phyloP scores from a whole-genome alignment of 768 basidiomycete species.

The Boletus huronensis region DNA sequence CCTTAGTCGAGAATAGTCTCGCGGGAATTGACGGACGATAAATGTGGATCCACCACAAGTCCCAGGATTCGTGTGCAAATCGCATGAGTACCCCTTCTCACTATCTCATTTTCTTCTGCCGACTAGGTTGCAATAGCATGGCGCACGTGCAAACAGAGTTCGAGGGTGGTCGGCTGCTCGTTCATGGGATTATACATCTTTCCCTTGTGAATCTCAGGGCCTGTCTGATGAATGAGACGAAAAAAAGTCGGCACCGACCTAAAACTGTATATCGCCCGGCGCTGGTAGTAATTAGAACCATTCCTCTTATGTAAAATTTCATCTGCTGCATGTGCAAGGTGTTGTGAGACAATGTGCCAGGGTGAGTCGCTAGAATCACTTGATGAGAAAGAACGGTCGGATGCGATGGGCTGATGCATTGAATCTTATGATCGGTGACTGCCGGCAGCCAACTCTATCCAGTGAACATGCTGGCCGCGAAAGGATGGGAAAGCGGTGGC shows the following conservation, averaged over 20 bases:
- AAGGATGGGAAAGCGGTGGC: neutral
- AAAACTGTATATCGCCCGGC: neutral
- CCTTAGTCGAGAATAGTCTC: neutral
- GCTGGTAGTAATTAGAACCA: neutral
- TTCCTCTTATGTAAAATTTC: neutral
- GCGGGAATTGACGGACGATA: neutral
- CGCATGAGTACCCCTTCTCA: neutral
- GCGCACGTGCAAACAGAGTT: neutral
- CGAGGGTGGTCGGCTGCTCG: neutral
- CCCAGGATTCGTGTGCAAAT: neutral
- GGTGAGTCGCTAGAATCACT: neutral
- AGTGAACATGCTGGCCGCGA: neutral
- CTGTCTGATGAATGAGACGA: neutral
- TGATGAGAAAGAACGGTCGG: neutral
- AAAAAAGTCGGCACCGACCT: neutral
- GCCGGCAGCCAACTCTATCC: neutral
- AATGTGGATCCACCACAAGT: neutral
- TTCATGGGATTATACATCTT: neutral
- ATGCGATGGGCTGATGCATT: neutral
- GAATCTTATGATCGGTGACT: neutral
- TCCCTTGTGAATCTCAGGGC: neutral
- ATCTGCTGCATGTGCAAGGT: no score
- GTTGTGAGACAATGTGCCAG: neutral
- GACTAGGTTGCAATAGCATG: neutral
- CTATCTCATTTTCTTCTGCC: neutral